phyloP scores from a whole-genome alignment of 192 early-diverging fungal species.

The Glomus cerebriforme region DNA sequence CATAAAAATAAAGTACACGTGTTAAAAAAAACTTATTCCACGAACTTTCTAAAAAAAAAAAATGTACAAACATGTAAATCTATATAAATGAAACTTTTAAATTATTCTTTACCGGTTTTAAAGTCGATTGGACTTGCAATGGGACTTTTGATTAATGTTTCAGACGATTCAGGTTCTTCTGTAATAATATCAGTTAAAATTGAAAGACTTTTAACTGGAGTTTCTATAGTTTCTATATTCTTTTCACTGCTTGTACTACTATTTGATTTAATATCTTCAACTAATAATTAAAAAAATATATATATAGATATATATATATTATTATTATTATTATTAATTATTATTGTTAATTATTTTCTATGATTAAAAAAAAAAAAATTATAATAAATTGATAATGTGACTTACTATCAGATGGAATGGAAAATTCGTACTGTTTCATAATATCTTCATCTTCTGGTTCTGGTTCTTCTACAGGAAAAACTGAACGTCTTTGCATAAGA shows the following conservation, averaged over 20 bases:
- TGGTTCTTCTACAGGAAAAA: not conserved
- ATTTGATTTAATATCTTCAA: too few species aligned
- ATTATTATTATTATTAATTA: not conserved
- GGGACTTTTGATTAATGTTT: not conserved
- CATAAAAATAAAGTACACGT: not conserved
- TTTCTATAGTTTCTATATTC: not conserved
- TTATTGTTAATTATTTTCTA: too few species aligned
- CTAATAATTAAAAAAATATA: too few species aligned
- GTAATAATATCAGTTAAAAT: not conserved
- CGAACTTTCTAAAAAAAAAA: not conserved
- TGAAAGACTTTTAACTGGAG: not conserved
- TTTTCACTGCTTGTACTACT: not conserved
- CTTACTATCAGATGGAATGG: constrained; percentile 26
- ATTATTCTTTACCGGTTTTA: not conserved
- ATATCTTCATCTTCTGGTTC: constrained; percentile 10
- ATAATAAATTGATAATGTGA: not conserved
- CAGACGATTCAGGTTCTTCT: not conserved
- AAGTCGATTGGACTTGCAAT: not conserved
- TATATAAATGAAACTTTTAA: not conserved
- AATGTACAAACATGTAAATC: not conserved
- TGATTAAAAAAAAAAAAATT: not conserved
- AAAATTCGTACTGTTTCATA: constrained; percentile 12
- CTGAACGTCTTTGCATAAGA: constrained; percentile 17
- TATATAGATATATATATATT: too few species aligned
- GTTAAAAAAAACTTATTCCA: too few species aligned